A percentile compares a stretch with the other conserved stretches of the same genome.
phyloP scores from a whole-genome alignment of 495 filamentous ascomycete genomes.

The Neurospora sp. region DNA sequence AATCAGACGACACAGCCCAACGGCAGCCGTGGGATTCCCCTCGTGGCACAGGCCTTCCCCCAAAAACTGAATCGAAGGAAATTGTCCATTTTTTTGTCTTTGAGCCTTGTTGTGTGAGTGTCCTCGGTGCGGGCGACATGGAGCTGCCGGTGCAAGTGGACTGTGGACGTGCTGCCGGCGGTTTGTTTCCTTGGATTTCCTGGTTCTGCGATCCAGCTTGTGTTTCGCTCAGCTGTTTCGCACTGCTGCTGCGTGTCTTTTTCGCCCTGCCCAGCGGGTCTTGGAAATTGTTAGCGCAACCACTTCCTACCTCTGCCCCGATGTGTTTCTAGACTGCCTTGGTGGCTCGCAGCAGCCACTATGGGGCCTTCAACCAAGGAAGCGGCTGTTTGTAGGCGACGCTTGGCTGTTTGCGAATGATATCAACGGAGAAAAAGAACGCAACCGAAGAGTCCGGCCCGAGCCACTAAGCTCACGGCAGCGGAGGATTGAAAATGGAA shows the following conservation, averaged over 20 bases:
- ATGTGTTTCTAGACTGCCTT: not conserved
- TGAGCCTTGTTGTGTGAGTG: not conserved
- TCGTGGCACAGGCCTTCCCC: not conserved
- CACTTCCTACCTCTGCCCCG: not conserved
- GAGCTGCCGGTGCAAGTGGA: not conserved
- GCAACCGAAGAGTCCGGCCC: not conserved
- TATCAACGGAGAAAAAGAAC: not conserved
- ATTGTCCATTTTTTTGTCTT: not conserved
- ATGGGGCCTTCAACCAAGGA: not conserved
- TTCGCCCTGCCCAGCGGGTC: not conserved
- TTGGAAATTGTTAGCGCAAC: not conserved
- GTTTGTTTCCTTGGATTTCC: not conserved
- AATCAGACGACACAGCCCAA: not conserved
- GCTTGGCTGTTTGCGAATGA: not conserved
- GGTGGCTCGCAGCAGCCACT: not conserved
- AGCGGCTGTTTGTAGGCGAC: not conserved
- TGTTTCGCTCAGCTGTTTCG: not conserved
- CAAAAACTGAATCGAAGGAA: not conserved
- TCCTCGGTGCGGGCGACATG: not conserved
- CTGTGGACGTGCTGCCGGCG: not conserved
- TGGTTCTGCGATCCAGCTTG: not conserved
- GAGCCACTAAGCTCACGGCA: not conserved
- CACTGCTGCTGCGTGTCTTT: not conserved
- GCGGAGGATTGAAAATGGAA: not conserved
- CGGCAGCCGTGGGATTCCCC: not conserved